Base-by-base conservation (phyloP, 331 rosid species). In the Quercus lobata region DNA sequence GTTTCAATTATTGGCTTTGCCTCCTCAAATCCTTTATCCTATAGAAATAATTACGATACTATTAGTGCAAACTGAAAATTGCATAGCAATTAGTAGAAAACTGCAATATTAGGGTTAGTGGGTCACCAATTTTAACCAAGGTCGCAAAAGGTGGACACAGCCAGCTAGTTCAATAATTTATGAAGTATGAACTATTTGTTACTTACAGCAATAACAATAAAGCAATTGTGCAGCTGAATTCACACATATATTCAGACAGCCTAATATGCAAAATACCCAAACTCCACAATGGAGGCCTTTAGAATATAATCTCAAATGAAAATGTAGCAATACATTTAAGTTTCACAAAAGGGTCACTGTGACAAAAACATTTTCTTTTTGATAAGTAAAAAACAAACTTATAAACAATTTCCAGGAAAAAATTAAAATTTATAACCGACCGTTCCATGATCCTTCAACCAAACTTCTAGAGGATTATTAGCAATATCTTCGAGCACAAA, bases 1-100 rank as follows among this genome's bases (percentile, higher is more conserved):
- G 85, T 94, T 84, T 89, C 92, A 41, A 92, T 72, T 25, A 91
- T 77, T 63, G 74, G 73, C 76, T 89, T 92, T 35, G 90, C 84
- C 69, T 72, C 84, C 71, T 86, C 96, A 62, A 81, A 79, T 76
- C 81, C 91, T 81, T 88, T 84, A 1, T 87, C 92, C 97, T 91
- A 58, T 81, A 30, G 61, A 78, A 72, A 78, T 75, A 22, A 75
- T 17, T 19, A 7, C 4, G 52, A 73, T 3, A 16, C 24, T 73
- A 18, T 44, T 65, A 30, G 60, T 58, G 29, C 4, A 77, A 34
- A 14, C 75, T 62, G 76, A 46, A 85, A 75, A 49, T 34, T 66
- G 27, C 19, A 58, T 21, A 7, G 11, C 66, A 19, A 58, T 58
- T 1, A 0, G 22, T 46, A 46, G 15, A 46, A 46, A 46, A 12